A percentile compares a stretch with the other conserved stretches of the same genome.
These are phyloP conservation scores for Lepidium aucheri DNA, from an alignment of 345 rosid species.

Conservation along the genomic window DNA sequence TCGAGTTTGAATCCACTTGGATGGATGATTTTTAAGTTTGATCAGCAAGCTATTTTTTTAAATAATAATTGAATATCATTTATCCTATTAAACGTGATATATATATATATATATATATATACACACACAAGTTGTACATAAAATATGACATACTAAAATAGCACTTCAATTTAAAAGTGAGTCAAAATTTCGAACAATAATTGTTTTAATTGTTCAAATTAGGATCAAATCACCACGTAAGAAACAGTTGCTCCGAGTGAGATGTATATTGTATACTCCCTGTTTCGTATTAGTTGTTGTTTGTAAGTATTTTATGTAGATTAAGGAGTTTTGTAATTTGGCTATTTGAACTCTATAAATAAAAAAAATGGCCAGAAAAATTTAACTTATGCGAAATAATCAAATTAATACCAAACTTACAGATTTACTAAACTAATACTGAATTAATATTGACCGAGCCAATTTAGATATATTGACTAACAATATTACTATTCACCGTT, in stretches of 20 bases:
- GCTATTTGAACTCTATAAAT: too few relatives aligned
- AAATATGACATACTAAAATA: not conserved
- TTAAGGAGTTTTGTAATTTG: too few relatives aligned
- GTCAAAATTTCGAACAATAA: not conserved
- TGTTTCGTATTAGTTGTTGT: too few relatives aligned
- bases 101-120: not conserved
- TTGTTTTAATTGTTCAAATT: not conserved
- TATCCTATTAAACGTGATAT: not conserved
- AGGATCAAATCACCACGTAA: constrained; percentile 23
- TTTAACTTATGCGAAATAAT: too few relatives aligned
- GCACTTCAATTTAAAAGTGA: not conserved
- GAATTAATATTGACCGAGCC: too few relatives aligned
- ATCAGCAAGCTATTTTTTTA: not conserved
- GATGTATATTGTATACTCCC: not conserved
- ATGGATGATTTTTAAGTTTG: not conserved
- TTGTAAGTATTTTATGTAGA: too few relatives aligned
- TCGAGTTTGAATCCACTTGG: not conserved
- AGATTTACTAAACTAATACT: too few relatives aligned
- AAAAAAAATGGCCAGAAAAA: too few relatives aligned
- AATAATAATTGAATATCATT: too few relatives aligned
- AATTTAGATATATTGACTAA: too few relatives aligned
- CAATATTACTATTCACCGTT: too few relatives aligned
- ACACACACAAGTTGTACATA: not conserved
- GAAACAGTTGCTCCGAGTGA: not conserved
- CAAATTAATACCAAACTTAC: too few relatives aligned